Percentiles rank a stretch among this genome's conserved stretches.
phyloP scores from a whole-genome alignment of 2,329 filamentous ascomycete genomes.

The Ophiostoma piceae region DNA sequence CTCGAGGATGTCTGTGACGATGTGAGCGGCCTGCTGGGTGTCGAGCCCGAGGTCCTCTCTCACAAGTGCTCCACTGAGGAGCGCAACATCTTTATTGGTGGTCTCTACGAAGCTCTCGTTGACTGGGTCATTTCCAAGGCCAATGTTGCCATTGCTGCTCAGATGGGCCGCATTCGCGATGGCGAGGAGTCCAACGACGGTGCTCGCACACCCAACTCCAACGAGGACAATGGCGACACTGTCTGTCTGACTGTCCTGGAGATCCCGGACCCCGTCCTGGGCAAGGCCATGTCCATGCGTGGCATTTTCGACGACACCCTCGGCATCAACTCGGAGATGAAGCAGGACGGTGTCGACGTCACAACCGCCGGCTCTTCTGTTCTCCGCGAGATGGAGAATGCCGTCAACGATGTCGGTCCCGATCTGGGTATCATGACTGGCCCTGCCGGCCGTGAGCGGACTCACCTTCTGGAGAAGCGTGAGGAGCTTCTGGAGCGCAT shows the following conservation, averaged over 20 bases:
- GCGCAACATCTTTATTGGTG: conserved; percentile 72
- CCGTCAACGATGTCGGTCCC: conserved; percentile 68
- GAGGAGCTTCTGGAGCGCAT: conserved; percentile 83
- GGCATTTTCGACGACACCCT: conserved; percentile 88
- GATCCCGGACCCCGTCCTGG: conserved; percentile 70
- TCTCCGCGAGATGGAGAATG: conserved; percentile 77
- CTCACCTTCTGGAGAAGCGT: conserved; percentile 73
- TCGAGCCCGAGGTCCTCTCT: conserved; percentile 78
- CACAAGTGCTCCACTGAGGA: conserved; percentile 79
- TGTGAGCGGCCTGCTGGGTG: conserved; percentile 74
- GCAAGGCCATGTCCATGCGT: conserved; percentile 82
- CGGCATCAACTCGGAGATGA: conserved; percentile 97
- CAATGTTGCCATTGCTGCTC: conserved; percentile 73
- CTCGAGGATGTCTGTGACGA: conserved; percentile 87
- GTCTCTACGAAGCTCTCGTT: conserved; percentile 87
- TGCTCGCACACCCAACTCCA: conserved; percentile 58
- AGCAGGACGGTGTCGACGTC: conserved; percentile 83
- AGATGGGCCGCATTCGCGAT: conserved; percentile 63
- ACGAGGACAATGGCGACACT: conserved; percentile 71
- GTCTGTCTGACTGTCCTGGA: conserved; percentile 87
- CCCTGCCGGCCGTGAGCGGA: conserved; percentile 63
- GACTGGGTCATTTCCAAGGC: conserved; percentile 91
- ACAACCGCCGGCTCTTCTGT: conserved; percentile 71
- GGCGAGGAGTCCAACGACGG: conserved; percentile 64
- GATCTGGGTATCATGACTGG: conserved; percentile 72